These are phyloP conservation scores for Clavispora santaluciae DNA, from an alignment of 805 yeast genomes.

Conservation along the genomic window DNA sequence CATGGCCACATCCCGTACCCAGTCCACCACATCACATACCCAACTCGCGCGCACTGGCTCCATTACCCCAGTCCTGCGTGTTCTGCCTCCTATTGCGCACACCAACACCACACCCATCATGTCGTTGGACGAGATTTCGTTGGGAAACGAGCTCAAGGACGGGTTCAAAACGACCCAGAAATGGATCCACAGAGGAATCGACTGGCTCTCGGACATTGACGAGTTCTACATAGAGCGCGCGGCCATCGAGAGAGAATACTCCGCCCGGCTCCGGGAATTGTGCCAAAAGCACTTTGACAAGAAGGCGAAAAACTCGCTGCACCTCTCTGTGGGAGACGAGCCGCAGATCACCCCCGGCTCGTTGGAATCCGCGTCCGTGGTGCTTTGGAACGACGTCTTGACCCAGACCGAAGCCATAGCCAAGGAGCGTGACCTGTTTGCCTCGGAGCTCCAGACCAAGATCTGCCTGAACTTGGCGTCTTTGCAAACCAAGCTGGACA, in stretches of 20 bases:
- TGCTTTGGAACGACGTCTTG: constrained; percentile 85
- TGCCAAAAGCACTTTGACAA: constrained; percentile 67
- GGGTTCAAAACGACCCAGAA: constrained; percentile 69
- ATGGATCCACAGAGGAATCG: constrained; percentile 73
- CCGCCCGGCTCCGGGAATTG: constrained; percentile 59
- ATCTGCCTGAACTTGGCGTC: constrained; percentile 58
- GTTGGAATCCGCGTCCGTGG: constrained; percentile 78
- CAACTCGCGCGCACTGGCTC: too few species aligned
- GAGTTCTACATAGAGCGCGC: constrained; percentile 82
- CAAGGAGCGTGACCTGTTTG: constrained; percentile 55
- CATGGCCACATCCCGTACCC: too few species aligned
- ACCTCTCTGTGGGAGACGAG: constrained; percentile 80
- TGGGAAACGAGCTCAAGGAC: constrained; percentile 77
- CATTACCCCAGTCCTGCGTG: too few species aligned
- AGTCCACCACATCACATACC: too few species aligned
- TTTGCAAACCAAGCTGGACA: constrained; percentile 49
- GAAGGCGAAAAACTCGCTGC: constrained; percentile 65
- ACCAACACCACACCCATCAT: constrained; percentile 1
- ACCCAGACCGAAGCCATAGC: constrained; percentile 79
- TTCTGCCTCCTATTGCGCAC: neutral
- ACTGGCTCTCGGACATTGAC: constrained; percentile 76
- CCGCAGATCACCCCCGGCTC: constrained; percentile 95
- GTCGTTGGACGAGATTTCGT: constrained; percentile 26
- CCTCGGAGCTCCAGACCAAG: constrained; percentile 54
- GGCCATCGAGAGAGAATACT: constrained; percentile 75